Evolutionary conservation across 2,329 filamentous ascomycete genomes (phyloP), one percentile per base, ranked within the genome.

Genomic region (Diaporthe aspalathi): DNA sequence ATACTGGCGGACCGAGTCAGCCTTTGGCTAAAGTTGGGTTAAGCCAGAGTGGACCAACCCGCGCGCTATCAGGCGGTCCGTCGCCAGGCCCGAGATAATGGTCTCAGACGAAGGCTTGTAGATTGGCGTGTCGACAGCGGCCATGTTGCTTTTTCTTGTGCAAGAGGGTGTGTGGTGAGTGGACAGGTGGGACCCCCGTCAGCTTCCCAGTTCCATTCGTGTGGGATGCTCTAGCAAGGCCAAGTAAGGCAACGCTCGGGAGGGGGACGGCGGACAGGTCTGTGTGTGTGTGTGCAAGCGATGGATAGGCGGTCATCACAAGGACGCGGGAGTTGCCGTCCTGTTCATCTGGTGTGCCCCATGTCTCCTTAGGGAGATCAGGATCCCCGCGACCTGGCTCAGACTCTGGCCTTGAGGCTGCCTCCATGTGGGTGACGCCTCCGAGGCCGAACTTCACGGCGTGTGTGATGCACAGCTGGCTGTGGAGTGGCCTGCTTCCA

Each of bases 21-120:
- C 62, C 22, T 57, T 65, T 54, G 62, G 62, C n/a, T n/a, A n/a
- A n/a, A 49, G 63, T 54, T 68, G 63, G 70, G 52, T 50, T 17
- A 27, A 17, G n/a, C 52, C 35, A 63, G n/a, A 49, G 60, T 63
- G 60, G 43, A 49, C 57, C 60, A 63, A 63, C 43, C 60, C 60
- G 60, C 60, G 43, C 60, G 60, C 60, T 63, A 63, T 63, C 60
- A 63, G 60, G 60, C 60, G 60, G 60, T 63, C 60, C 60, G 60
- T 65, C n/a, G 62, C 71, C 62, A 67, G 68, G 71, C 47, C 68
- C 60, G 68, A 72, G 53, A 38, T 50, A 43, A 47, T 40, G 67
- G 68, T 70, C 68, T 72, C 68, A 70, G 62, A 70, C 68, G 47
- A 50, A 38, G 67, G 67, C 62, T 67, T 50, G 62, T 67, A 54